Base-by-base conservation (phyloP, 2,329 filamentous ascomycete species). In the Graphiopsis chlorocephala region DNA sequence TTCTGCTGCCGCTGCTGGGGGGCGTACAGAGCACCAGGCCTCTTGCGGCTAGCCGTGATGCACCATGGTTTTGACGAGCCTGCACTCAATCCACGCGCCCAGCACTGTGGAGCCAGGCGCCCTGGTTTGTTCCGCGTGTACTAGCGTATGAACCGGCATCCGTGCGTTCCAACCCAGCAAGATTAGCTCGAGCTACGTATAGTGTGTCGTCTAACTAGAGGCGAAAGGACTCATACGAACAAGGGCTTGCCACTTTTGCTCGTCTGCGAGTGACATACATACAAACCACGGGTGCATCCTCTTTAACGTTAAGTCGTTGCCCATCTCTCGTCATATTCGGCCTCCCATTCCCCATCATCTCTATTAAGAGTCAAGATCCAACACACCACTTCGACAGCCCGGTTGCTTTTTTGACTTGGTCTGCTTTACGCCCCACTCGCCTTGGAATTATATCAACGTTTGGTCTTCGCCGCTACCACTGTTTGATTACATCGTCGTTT, bases 101-200 rank as follows among this genome's bases (percentile, higher is more conserved):
- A 58, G 61, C 53, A 29, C 35, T 57, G 61, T 64, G 61, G 61
- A 64, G 61, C 61, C 55, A 58, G 61, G 53, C 53, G 53, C 61
- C 61, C 53, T 50, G 61, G 50, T 56, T 25, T 61, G 23, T 63
- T 50, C 61, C 61, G 61, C 48, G 48, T 35, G 48, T 55, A 20
- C 61, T 64, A 64, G 53, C 61, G 61, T 59, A 52, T 45, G 53
- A 58, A 42, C 52, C 45, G 53, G 52, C 52, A 57, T 58, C 59
- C 61, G 61, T 64, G 61, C 61, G 26, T 53, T 33, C 61, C 61
- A 64, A 58, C 61, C 61, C 42, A 62, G 53, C 61, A 64, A 64
- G 61, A 64, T 64, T 64, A 64, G 61, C 61, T 64, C 61, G 45
- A 42, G 61, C 61, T 64, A 64, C 61, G 61, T 64, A 64, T 64